Evolutionary conservation across 2,329 filamentous ascomycete genomes (phyloP), one percentile per base, ranked within the genome.

Genomic region (Arthrobotrys pseudoclavata): DNA sequence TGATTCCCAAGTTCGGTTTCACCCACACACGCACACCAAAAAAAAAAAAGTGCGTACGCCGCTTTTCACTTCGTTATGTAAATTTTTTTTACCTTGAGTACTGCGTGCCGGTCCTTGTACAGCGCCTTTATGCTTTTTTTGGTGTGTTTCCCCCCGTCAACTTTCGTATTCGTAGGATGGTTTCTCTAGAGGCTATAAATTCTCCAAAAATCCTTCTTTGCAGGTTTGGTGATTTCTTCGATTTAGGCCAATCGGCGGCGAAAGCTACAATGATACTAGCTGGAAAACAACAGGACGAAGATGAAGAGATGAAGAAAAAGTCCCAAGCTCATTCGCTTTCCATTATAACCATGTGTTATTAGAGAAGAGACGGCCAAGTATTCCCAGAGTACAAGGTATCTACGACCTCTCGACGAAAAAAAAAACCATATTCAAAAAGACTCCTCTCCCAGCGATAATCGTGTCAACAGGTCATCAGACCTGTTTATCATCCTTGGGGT

Each of bases 61-160:
- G 34, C 34, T 37, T 34, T 76, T 76, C 66, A 45, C 64, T 76
- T 76, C 72, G 60, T 53, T 70, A 53, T 76, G 72, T 76, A 76
- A 70, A 70, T 64, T 76, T 60, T 69, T 45, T 60, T n/a, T n/a
- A 13, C 47, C 22, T 10, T 18, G 45, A 34, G 31, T 63, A 12
- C 52, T 68, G 12, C 24, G 18, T 48, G 12, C 15, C 61, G 48
- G 47, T 68, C 47, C 37, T 24, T 57, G 20, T 55, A 68, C 48
- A 68, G 63, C 63, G 63, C 31, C 48, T 60, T 50, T 57, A 24
- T 47, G 10, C 24, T 37, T 50, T 20, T 47, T 62, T 47, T n/a
- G 15, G 24, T 31, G 12, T 26, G 13, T 26, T 29, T 47, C 4
- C 9, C n/a, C 42, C 47, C 18, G 18, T 24, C 47, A 50, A n/a